Evolutionary conservation across 306 rosid species (phyloP).

Genomic region (Echinosophora koreensis): DNA sequence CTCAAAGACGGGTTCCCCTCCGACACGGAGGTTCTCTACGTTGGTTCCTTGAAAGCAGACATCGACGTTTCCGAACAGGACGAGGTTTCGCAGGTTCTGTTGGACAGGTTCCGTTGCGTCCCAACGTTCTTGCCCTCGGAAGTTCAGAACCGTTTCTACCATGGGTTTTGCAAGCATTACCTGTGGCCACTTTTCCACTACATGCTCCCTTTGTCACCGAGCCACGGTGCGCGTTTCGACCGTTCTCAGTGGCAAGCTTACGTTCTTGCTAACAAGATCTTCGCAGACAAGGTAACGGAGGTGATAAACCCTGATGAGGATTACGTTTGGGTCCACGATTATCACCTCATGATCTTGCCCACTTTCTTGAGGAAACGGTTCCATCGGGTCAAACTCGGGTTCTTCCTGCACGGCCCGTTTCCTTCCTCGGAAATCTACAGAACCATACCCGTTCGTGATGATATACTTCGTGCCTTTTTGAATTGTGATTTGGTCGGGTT

Average conservation of each 20-base stretch:
- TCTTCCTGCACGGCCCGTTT: slow-evolving; percentile 70
- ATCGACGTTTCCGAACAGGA: slow-evolving; percentile 62
- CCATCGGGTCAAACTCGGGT: slow-evolving; percentile 66
- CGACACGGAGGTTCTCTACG: slow-evolving; percentile 64
- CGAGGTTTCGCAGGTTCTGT: slow-evolving; percentile 54
- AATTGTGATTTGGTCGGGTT: slow-evolving; percentile 82
- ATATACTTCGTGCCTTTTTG: slow-evolving; percentile 60
- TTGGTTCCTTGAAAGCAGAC: slow-evolving; percentile 65
- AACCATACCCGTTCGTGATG: slow-evolving; percentile 67
- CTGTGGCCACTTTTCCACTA: slow-evolving; percentile 86
- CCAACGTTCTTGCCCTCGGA: slow-evolving; percentile 63
- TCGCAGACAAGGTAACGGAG: slow-evolving; percentile 71
- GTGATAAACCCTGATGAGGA: slow-evolving; percentile 70
- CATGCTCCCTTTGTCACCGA: slow-evolving; percentile 72
- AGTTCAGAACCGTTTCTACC: slow-evolving; percentile 56
- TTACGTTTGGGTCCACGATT: slow-evolving; percentile 80
- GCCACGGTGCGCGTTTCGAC: slow-evolving; percentile 65
- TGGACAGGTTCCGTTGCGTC: slow-evolving; percentile 63
- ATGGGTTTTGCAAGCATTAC: slow-evolving; percentile 84
- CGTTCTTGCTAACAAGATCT: slow-evolving; percentile 65
- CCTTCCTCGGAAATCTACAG: slow-evolving; percentile 74
- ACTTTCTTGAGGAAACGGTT: slow-evolving; percentile 63
- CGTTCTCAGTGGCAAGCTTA: slow-evolving; percentile 68
- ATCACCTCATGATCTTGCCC: slow-evolving; percentile 78
- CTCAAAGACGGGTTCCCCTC: slow-evolving; percentile 66